A percentile compares a stretch with the other conserved stretches of the same genome.
Evolutionary conservation across 208 protist species (phyloP).

Genomic region (Wallacemonas collosoma): DNA sequence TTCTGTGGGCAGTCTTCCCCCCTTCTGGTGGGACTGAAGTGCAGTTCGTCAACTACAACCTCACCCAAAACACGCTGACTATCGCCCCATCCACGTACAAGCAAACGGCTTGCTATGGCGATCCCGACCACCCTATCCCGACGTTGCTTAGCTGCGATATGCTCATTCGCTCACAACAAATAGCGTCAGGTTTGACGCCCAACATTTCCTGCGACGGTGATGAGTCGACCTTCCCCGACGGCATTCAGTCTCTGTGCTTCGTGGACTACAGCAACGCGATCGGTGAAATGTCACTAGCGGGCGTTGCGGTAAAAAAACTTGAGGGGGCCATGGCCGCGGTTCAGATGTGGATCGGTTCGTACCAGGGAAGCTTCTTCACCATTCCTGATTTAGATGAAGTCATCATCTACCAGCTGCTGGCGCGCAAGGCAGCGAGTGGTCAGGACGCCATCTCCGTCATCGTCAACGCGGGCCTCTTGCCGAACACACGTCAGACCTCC

Average conservation of each 20-base stretch:
- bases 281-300: slow-evolving; percentile 7
- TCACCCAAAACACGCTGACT: slow-evolving; percentile 1
- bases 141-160: slow-evolving; percentile 30
- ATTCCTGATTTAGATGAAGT: slow-evolving; percentile 46
- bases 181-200: background rate
- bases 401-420: slow-evolving; percentile 54
- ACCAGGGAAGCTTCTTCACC: slow-evolving; percentile 27
- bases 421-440: slow-evolving; percentile 26
- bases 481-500: slow-evolving; percentile 40
- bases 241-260: slow-evolving; percentile 36
- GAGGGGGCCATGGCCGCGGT: slow-evolving; percentile 32
- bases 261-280: slow-evolving; percentile 4
- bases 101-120: slow-evolving; percentile 28
- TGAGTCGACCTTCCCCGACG: slow-evolving; percentile 29
- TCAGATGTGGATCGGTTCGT: slow-evolving; percentile 28
- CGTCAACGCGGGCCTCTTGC: slow-evolving; percentile 6
- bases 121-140: slow-evolving; percentile 17
- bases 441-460: slow-evolving; percentile 16
- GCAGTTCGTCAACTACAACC: slow-evolving; percentile 37
- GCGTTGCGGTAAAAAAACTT: slow-evolving; percentile 25
- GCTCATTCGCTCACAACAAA: background rate
- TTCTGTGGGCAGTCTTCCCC: slow-evolving; percentile 34
- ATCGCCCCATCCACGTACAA: slow-evolving; percentile 16
- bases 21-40: slow-evolving; percentile 1
- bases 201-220: slow-evolving; percentile 33